Evolutionary conservation across 345 rosid species (phyloP).

Genomic region (Eucalyptus cloeziana): DNA sequence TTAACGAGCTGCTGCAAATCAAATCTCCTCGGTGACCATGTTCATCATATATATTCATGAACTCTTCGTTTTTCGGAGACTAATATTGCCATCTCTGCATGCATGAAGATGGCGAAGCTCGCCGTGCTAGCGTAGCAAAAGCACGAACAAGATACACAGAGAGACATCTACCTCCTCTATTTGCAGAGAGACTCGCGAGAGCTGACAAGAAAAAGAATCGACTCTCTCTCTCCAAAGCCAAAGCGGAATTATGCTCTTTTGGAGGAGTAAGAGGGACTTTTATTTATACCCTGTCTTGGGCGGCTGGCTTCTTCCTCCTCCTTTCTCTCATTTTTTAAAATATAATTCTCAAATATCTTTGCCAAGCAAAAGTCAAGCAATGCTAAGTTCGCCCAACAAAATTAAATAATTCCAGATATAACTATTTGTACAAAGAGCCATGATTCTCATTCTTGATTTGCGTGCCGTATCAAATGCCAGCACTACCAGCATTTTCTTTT

Average conservation of each 20-base stretch:
- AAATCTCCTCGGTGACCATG: not conserved
- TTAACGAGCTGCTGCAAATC: not conserved
- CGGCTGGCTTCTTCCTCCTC: not conserved
- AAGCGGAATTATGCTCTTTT: not conserved
- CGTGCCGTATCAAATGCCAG: not conserved
- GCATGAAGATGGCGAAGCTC: not conserved
- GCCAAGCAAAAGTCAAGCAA: not conserved
- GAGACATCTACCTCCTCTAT: not conserved
- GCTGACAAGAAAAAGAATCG: not conserved
- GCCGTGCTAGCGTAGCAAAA: not conserved
- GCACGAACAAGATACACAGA: not conserved
- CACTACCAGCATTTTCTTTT: too few species aligned
- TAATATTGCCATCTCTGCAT: not conserved
- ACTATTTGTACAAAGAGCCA: not conserved
- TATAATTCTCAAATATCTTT: not conserved
- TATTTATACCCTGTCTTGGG: not conserved
- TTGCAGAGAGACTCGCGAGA: not conserved
- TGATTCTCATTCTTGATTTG: not conserved
- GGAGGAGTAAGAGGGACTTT: not conserved
- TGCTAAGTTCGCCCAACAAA: not conserved
- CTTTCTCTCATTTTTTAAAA: not conserved
- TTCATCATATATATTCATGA: not conserved
- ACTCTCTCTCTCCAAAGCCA: not conserved
- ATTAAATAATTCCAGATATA: not conserved
- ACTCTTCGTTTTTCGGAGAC: not conserved